A percentile compares a stretch with the other conserved stretches of the same genome.
Conservation (phyloP, 2,329 filamentous ascomycete species). For the Rasamsonia emersonii region DNA sequence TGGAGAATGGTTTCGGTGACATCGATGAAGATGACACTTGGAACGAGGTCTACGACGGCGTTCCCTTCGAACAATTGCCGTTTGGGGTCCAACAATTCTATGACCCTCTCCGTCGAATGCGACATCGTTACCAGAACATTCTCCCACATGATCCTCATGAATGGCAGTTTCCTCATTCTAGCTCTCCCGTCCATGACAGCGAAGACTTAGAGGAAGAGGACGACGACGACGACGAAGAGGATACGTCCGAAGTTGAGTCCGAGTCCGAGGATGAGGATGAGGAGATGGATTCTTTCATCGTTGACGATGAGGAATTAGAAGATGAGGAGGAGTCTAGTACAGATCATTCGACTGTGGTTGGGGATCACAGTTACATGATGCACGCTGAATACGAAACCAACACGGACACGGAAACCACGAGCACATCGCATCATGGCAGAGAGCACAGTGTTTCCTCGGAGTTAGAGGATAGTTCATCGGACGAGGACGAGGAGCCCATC, state of each 20-base stretch:
- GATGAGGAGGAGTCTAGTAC: constrained; percentile 17
- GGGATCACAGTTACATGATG: constrained; percentile 11
- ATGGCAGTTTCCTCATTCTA: not conserved
- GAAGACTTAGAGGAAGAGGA: constrained; percentile 19
- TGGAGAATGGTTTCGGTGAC: constrained; percentile 24
- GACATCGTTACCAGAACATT: constrained; percentile 6
- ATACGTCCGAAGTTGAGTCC: constrained; percentile 28
- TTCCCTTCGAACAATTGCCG: constrained; percentile 10
- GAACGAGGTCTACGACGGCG: constrained; percentile 9
- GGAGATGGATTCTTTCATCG: constrained; percentile 10
- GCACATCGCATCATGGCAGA: too few relatives aligned
- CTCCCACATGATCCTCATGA: not conserved
- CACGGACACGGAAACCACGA: constrained; percentile 11
- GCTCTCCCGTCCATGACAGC: not conserved
- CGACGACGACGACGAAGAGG: constrained; percentile 23
- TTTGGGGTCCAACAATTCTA: constrained; percentile 11
- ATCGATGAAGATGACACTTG: constrained; percentile 19
- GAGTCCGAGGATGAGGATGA: constrained; percentile 9
- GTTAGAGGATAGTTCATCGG: too few relatives aligned
- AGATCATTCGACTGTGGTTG: constrained; percentile 26
- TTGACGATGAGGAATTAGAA: constrained; percentile 11
- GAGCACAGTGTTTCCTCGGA: too few relatives aligned
- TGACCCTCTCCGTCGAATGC: constrained; percentile 4
- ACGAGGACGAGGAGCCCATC: constrained; percentile 12
- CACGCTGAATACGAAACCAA: constrained; percentile 12